Evolutionary conservation across 2,329 filamentous ascomycete genomes (phyloP), one percentile per base, ranked within the genome.

Genomic region (Cordyceps tenuipes): DNA sequence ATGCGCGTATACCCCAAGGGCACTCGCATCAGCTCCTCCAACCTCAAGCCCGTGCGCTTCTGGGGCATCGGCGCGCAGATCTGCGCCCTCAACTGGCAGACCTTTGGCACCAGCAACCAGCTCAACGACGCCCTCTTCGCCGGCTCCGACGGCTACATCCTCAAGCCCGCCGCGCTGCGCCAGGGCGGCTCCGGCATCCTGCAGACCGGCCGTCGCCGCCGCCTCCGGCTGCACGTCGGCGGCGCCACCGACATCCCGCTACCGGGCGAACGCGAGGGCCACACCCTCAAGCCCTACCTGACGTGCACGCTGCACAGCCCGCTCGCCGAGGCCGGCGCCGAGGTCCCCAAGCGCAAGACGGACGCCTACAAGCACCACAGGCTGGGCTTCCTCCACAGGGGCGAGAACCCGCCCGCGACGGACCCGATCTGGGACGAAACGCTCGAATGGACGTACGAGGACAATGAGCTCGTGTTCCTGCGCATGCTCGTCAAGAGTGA

Each of bases 1-100:
- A 88, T 88, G 85, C 81, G 86, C 4, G 85, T 88, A 1, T 89
- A 77, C 64, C 86, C 86, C 43, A 88, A 88, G 66, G 86, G 86
- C 53, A 87, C 85, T 0, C 82, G 86, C 48, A 88, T 89, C 68
- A 82, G 82, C 0, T 88, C 84, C 2, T 79, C 77, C 41, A 89
- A 89, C 66, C 77, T 89, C 2, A 77, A 78, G 57, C 85, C 84
- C 0, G 78, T 85, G 0, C 77, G 79, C 0, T 88, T 86, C 68
- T 89, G 86, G 86, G 83, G 78, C 7, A 69, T 87, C 4, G 86
- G 86, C 1, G 85, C 85, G 2, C 86, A 89, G 66, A 84, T 89
- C 51, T 87, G 84, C 67, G 86, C 86, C 3, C 76, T 89, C 57
- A 89, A 89, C 71, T 86, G 85, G 82, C 86, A 89, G 67, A 86